Evolutionary conservation across 768 basidiomycete species (phyloP), one percentile per base, ranked within the genome.

Genomic region (Lentinus tigrinus): DNA sequence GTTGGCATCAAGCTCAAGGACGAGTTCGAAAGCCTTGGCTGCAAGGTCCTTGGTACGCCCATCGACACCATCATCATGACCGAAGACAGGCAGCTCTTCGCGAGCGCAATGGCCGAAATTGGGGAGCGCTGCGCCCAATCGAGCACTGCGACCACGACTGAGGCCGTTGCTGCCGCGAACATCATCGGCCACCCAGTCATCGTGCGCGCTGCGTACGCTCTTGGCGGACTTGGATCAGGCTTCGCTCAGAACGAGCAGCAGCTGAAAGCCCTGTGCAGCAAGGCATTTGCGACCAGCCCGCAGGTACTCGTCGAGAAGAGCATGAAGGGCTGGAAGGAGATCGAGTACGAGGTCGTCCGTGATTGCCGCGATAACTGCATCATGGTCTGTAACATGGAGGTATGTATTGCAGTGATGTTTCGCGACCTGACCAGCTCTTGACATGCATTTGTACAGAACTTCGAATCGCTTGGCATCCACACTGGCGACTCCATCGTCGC

Each of bases 261-360:
- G 77, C 78, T 99, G 57, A 82, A 85, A 62, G 89, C 90, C 31
- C 77, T 99, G 19, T 98, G 95, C 69, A 82, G 80, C 64, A 97
- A 95, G 77, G 96, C 97, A 9, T 98, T 99, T 69, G 95, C 96
- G 44, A 98, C 94, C 14, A 95, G 93, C 66, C 95, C 96, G 43
- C 97, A 98, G 74, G 95, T 99, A 0, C 80, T 99, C 17, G 94
- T 99, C 16, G 97, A 99, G 80, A 95, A 87, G 81, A 95, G 92
- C 67, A 98, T 98, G 96, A 98, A 98, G 76, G 96, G 96, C 2
- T 99, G 96, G 96, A 98, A 99, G 76, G 96, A 99, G 79, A 96
- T 99, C 64, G 96, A 99, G 77, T 99, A 99, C 66, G 96, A 99
- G 71, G 96, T 99, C 49, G 96, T 98, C 11, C 83, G 96, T 58